Evolutionary conservation across 371 early-diverging fungal genomes (phyloP), one percentile per base, ranked within the genome.

Genomic region (Mortierella sp.): DNA sequence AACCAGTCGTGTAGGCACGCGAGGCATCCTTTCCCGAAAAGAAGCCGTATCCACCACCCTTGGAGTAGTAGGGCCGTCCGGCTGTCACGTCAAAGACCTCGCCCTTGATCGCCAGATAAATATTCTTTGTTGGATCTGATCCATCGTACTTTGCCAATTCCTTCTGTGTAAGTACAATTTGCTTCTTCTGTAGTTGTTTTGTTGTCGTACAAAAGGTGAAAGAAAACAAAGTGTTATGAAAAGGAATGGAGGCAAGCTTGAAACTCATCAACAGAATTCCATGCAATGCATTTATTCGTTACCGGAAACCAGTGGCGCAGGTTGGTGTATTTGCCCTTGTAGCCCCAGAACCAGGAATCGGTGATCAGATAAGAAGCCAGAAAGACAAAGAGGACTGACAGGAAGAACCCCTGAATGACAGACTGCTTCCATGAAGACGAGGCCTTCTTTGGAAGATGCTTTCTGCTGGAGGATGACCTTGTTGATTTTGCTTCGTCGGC

Each of bases 21-120:
- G 96, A 93, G 6, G 97, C 97, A 84, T 98, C 99, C 73, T 91
- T 90, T 3, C 98, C 99, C 16, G 98, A 94, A 89, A 99, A 99
- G 73, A 96, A 91, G 48, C 90, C 78, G 85, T 99, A 99, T 24
- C 95, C 92, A 39, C 91, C 92, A 11, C 96, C 96, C 79, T 90
- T 90, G 10, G 93, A 93, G 76, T 98, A 98, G 90, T 93, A 95
- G 0, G 88, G 88, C 19, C 88, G 74, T 24, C 94, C 93, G 3
- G 68, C 64, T 1, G 95, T 88, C 10, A 98, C 97, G 85, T 97
- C 98, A 87, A 92, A 98, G 2, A 97, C 96, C 64, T 95, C 95
- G 39, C 95, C 95, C 91, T 95, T 94, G 61, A 99, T 87, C 4
- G 98, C 96, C 37, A 99, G 78, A 74, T 97, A 97, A 50, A 98